Evolutionary conservation across 2,329 filamentous ascomycete genomes (phyloP).

Genomic region (Fusarium acutatum): DNA sequence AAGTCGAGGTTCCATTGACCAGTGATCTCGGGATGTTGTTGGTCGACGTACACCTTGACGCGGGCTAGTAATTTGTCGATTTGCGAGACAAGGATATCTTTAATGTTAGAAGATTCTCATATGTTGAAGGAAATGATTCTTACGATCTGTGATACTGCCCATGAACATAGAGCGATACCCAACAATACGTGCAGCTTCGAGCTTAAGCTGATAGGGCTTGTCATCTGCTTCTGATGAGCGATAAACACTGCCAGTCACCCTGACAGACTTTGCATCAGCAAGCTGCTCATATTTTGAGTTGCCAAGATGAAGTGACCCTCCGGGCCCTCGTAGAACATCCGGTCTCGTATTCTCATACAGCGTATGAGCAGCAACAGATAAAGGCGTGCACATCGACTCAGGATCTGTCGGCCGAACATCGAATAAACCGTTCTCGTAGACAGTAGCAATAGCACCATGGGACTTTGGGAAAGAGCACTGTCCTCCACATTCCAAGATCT

Average conservation of each 20-base stretch:
- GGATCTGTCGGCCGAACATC: conserved; percentile 55
- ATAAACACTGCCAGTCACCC: conserved; percentile 24
- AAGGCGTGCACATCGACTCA: conserved; percentile 53
- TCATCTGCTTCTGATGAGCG: conserved; percentile 3
- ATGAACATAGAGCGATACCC: conserved; percentile 39
- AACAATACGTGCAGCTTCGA: conserved; percentile 29
- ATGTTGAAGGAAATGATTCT: accelerated
- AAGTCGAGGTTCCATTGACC: conserved; percentile 45
- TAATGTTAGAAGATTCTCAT: accelerated
- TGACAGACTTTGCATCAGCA: conserved; percentile 9
- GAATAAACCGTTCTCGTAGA: conserved; percentile 54
- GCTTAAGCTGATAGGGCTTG: conserved; percentile 33
- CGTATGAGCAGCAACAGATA: conserved; percentile 61
- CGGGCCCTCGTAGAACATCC: conserved; percentile 59
- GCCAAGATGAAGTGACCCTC: conserved; percentile 55
- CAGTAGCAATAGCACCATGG: conserved; percentile 50
- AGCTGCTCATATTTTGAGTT: conserved; percentile 39
- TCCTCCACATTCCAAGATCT: conserved; percentile 63
- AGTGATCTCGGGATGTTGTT: conserved; percentile 28
- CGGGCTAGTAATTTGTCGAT: conserved; percentile 22
- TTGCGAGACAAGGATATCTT: conserved; percentile 30
- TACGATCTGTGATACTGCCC: conserved; percentile 35
- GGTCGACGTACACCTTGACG: conserved; percentile 25
- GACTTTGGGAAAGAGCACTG: conserved; percentile 58
- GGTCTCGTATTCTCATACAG: conserved; percentile 64